These are phyloP conservation scores for Eucalyptus pauciflora DNA, from an alignment of 345 rosid species.

Conservation along the genomic window DNA sequence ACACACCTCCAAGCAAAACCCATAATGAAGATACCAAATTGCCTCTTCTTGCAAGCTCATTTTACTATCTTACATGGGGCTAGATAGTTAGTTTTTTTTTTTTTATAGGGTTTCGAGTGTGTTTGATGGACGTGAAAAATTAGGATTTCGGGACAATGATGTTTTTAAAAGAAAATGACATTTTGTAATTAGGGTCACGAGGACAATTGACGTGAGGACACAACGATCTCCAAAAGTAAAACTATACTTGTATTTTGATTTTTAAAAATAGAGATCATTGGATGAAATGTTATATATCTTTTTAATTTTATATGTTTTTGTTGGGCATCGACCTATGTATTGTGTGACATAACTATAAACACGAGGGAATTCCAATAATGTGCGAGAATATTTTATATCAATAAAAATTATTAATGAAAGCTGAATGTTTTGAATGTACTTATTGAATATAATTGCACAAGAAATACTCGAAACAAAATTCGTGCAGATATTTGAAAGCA, in stretches of 20 bases:
- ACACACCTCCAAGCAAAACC: background rate
- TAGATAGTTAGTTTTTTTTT: background rate
- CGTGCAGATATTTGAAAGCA: background rate
- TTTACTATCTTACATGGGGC: background rate
- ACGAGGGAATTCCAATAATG: accelerated
- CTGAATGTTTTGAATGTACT: background rate
- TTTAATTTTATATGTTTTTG: background rate
- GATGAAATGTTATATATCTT: background rate
- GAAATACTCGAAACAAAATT: background rate
- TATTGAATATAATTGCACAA: background rate
- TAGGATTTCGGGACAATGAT: background rate
- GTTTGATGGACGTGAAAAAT: background rate
- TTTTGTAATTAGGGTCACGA: background rate
- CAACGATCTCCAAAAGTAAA: background rate
- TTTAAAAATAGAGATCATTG: background rate
- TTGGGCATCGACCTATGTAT: background rate
- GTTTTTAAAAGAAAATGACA: background rate
- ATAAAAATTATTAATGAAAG: background rate
- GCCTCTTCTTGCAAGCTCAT: background rate
- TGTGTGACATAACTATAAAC: background rate
- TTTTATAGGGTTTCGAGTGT: background rate
- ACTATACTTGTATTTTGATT: background rate
- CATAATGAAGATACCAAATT: background rate
- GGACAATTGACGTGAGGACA: background rate
- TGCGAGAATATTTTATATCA: accelerated